Conservation (phyloP, 2,329 filamentous ascomycete genomes). For the Pleoardoris graminearum region DNA sequence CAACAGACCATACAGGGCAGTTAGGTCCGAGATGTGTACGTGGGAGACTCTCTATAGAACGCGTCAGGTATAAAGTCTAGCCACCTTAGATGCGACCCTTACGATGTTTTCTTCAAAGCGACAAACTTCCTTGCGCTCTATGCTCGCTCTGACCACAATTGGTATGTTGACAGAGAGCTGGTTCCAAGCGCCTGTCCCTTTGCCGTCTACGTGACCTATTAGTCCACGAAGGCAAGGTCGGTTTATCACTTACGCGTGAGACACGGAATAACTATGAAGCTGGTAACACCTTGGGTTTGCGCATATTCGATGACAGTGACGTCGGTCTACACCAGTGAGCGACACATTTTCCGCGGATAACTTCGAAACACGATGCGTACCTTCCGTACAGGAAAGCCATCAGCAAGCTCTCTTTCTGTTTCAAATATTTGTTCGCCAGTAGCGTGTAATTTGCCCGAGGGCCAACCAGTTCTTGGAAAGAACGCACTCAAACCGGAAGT, state of each 20-base stretch:
- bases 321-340: constrained; percentile 1
- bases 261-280: constrained; percentile 6
- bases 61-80: too few relatives aligned
- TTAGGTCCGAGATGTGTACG: constrained; percentile 1
- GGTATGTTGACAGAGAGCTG: constrained; percentile 2
- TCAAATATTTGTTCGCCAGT: neutral
- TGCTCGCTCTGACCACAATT: neutral
- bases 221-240: neutral
- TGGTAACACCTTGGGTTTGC: neutral
- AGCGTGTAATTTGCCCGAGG: neutral
- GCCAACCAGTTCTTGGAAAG: constrained; percentile 4
- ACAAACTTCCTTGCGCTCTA: neutral
- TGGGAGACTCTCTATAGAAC: neutral
- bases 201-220: neutral
- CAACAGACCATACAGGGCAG: neutral
- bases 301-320: constrained; percentile 8
- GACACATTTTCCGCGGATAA: neutral
- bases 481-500: constrained; percentile 3
- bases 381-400: constrained; percentile 1
- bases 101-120: neutral
- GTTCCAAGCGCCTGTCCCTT: constrained; percentile 10
- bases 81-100: too few relatives aligned
- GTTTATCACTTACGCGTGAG: neutral
- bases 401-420: constrained; percentile 8
- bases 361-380: neutral